phyloP scores from a whole-genome alignment of 1,284 basidiomycete genomes.

The Mycosarcoma mackinlayi region DNA sequence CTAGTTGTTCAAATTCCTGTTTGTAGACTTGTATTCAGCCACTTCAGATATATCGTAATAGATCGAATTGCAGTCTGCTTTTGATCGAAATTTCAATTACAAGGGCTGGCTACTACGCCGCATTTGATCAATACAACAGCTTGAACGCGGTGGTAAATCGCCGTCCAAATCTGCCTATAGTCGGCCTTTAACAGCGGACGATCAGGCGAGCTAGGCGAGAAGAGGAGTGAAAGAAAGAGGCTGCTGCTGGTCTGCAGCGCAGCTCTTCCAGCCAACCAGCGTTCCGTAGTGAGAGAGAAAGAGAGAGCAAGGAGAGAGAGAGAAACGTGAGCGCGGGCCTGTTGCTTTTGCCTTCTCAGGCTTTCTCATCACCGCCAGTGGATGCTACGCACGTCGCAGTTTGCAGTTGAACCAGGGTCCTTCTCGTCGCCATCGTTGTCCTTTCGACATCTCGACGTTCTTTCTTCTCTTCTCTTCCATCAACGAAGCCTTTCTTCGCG shows the following conservation, averaged over 20 bases:
- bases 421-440: slow-evolving; percentile 10
- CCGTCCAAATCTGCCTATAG: background rate
- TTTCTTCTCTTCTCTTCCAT: slow-evolving; percentile 1
- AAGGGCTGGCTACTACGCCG: background rate
- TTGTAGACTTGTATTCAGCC: background rate
- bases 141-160: background rate
- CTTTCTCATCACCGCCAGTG: slow-evolving; percentile 21
- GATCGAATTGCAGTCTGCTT: no score
- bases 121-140: background rate
- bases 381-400: slow-evolving; percentile 34
- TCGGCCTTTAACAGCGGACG: slow-evolving; percentile 10
- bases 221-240: background rate
- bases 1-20: background rate
- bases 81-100: no score
- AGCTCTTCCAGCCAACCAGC: slow-evolving; percentile 23
- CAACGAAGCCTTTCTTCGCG: slow-evolving; percentile 8
- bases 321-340: slow-evolving; percentile 17
- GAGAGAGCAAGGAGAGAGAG: slow-evolving; percentile 8
- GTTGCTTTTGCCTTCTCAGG: slow-evolving; percentile 6
- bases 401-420: slow-evolving; percentile 7
- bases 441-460: slow-evolving; percentile 2
- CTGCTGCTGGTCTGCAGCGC: slow-evolving; percentile 4
- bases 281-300: slow-evolving; percentile 3
- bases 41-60: background rate
- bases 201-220: slow-evolving; percentile 22